Conservation (phyloP, 2,329 filamentous ascomycete species). For the Daldinia eschscholtzii region DNA sequence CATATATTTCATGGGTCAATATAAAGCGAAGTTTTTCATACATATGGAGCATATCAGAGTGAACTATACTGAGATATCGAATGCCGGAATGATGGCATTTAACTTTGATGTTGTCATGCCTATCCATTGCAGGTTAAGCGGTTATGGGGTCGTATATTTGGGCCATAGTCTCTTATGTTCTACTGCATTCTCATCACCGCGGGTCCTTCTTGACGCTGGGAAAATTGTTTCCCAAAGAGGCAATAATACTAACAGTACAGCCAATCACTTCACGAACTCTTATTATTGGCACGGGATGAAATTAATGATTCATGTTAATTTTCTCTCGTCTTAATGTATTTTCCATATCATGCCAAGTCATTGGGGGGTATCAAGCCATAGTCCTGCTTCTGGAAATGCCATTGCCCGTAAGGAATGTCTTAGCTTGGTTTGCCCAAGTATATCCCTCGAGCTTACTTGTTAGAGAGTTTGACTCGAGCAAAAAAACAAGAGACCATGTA, state of each 20-base stretch:
- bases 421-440: no score
- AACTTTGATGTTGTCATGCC: no score
- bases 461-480: no score
- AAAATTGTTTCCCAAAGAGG: constrained; percentile 31
- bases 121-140: no score
- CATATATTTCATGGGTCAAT: background rate
- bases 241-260: constrained; percentile 13
- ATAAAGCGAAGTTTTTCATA: background rate
- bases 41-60: background rate
- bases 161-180: background rate
- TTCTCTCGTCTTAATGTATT: no score
- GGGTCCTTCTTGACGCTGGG: background rate
- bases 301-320: background rate
- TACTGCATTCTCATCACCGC: no score
- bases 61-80: no score
- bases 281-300: background rate
- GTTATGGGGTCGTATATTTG: background rate
- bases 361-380: background rate
- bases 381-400: background rate
- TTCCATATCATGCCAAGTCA: no score
- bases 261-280: constrained; percentile 28
- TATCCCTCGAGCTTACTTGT: no score
- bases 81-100: background rate
- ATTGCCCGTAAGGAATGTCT: no score
- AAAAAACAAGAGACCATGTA: no score